These are phyloP conservation scores for Plasmopara halstedii DNA, from an alignment of 352 stramenopile genomes.

Conservation along the genomic window DNA sequence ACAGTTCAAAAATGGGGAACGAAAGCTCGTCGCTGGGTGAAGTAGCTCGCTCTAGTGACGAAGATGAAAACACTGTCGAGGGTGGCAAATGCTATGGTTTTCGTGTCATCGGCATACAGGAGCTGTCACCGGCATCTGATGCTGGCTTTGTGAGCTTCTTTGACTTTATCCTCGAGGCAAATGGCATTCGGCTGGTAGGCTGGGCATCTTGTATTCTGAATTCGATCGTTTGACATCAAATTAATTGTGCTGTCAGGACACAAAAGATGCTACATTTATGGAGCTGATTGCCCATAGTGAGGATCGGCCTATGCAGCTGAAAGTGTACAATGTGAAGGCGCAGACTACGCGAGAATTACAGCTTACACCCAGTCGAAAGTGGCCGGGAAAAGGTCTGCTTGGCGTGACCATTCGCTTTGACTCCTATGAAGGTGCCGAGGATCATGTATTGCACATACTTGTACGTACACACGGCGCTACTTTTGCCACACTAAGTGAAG, in stretches of 20 bases:
- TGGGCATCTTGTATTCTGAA: too few relatives aligned
- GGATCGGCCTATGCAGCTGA: constrained; percentile 57
- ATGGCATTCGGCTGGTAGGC: constrained; percentile 74
- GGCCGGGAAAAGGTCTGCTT: constrained; percentile 92
- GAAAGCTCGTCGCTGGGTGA: constrained; percentile 31
- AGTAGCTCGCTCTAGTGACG: constrained; percentile 4
- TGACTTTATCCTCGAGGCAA: constrained; percentile 95
- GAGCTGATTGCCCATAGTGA: constrained; percentile 87
- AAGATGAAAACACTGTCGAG: constrained; percentile 23
- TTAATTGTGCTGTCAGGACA: constrained; percentile 33
- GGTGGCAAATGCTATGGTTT: constrained; percentile 85
- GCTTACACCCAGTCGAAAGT: constrained; percentile 89
- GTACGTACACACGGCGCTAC: too few relatives aligned
- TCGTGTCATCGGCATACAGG: constrained; percentile 95
- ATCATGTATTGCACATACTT: constrained; percentile 93
- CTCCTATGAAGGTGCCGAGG: constrained; percentile 92
- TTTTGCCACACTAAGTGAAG: too few relatives aligned
- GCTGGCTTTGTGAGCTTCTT: constrained; percentile 96
- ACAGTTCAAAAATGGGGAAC: constrained; percentile 52
- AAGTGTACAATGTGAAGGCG: constrained; percentile 79
- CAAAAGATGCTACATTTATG: constrained; percentile 84
- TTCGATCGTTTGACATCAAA: too few relatives aligned
- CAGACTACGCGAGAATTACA: constrained; percentile 59
- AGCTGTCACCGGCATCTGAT: constrained; percentile 85
- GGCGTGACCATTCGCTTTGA: constrained; percentile 97